Evolutionary conservation across 164 flowering plant genomes (phyloP).

Genomic region (Euptelea pleiosperma): DNA sequence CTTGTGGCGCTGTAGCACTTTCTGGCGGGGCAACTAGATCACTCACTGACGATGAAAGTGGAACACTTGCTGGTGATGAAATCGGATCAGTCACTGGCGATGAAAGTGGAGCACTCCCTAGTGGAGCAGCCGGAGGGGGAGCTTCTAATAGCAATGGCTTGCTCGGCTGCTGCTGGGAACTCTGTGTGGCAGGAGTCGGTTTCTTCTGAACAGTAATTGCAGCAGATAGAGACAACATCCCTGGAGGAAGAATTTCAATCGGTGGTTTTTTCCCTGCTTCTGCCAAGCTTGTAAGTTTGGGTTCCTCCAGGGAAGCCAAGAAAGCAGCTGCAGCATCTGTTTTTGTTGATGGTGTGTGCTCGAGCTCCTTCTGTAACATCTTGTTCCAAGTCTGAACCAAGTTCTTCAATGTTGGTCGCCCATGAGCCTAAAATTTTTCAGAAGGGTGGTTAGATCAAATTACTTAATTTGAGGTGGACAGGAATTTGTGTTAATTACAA

Average conservation of each 20-base stretch:
- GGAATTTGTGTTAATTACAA: background rate
- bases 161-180: conserved; percentile 46
- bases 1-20: conserved; percentile 6
- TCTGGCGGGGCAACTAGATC: conserved; percentile 1
- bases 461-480: background rate
- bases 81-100: conserved; percentile 14
- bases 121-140: conserved; percentile 33
- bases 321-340: conserved; percentile 88
- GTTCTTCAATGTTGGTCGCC: conserved; percentile 79
- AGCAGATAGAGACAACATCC: conserved; percentile 72
- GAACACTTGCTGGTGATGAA: conserved; percentile 15
- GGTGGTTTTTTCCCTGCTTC: conserved; percentile 89
- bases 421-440: conserved; percentile 71
- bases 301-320: conserved; percentile 88
- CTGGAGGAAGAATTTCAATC: conserved; percentile 94
- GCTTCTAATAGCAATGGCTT: conserved; percentile 73
- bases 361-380: conserved; percentile 79
- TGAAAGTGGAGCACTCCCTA: conserved; percentile 15
- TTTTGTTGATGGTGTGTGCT: conserved; percentile 56
- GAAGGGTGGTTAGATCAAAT: conserved; percentile 2
- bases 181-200: conserved; percentile 33
- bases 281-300: conserved; percentile 78
- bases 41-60: conserved; percentile 12
- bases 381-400: conserved; percentile 91
- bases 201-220: conserved; percentile 52